Base-by-base conservation (phyloP, 805 yeast genomes). In the Brettanomyces sp. region DNA sequence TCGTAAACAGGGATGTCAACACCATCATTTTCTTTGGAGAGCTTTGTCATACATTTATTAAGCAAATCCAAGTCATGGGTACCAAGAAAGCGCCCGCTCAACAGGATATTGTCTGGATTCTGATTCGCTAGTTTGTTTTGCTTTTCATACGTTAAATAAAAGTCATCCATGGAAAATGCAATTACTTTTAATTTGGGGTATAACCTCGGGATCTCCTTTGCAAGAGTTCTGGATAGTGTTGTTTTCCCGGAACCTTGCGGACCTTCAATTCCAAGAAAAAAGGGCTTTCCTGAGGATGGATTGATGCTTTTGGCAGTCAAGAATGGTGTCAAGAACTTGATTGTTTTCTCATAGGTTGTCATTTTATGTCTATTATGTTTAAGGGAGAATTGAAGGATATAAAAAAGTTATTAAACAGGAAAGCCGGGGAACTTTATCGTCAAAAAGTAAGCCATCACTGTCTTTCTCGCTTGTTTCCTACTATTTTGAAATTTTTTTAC, bases 221-320 rank as follows among this genome's bases (percentile, higher is more conserved):
- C 56, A 4, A 83, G 54, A 36, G 68, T 62, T 1, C 60, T 56
- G 0, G 86, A 71, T 3, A 80, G 63, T 48, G 69, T 80, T 3
- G 86, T 73, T 59, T 85, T 85, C 0, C 95, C 95, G 2, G 85
- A 78, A 0, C 95, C 95, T 59, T 85, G 95, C 1, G 90, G 87
- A 0, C 88, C 89, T 45, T 79, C 74, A 3, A 82, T 58, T 36
- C 78, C 86, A 28, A 74, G 61, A 14, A 83, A 65, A 5, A 82
- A 51, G 21, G 51, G 62, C 35, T 48, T 61, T 49, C 36, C 7
- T 21, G 14, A 22, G 5, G 5, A 25, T 37, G 3, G 39, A 9
- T 12, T 33, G 3, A 34, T 56, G 6, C 11, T 50, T 58, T 67
- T 58, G 1, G 41, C 21, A 1, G 52, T 49, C 14, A 74, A 49